These are phyloP conservation scores for Ascochyta clinopodiicola DNA, from an alignment of 2,329 filamentous ascomycete genomes.

Conservation along the genomic window DNA sequence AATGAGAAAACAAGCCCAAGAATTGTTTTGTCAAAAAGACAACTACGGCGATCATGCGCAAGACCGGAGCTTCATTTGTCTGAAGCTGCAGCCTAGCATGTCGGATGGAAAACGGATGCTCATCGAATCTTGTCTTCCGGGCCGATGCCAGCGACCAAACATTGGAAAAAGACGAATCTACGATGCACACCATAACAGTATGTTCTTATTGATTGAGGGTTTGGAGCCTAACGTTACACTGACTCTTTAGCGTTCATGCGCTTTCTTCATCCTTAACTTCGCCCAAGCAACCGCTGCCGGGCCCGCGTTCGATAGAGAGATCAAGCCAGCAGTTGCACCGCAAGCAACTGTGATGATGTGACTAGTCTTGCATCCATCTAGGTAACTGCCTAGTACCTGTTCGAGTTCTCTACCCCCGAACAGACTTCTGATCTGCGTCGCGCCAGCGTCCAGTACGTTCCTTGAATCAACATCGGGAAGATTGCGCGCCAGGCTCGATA, in stretches of 20 bases:
- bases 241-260: slow-evolving; percentile 13
- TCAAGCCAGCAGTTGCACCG: slow-evolving; percentile 27
- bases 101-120: background rate
- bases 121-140: background rate
- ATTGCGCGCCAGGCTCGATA: slow-evolving; percentile 40
- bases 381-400: slow-evolving; percentile 28
- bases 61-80: background rate
- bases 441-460: slow-evolving; percentile 51
- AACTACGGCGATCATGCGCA: background rate
- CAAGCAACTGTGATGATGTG: slow-evolving; percentile 30
- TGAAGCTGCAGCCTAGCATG: background rate
- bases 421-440: slow-evolving; percentile 50
- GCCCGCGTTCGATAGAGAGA: slow-evolving; percentile 27
- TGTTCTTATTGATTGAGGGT: too few relatives aligned
- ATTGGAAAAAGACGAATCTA: background rate
- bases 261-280: slow-evolving; percentile 25
- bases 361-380: slow-evolving; percentile 36
- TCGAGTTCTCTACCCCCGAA: slow-evolving; percentile 38
- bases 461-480: slow-evolving; percentile 46
- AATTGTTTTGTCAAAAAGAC: background rate
- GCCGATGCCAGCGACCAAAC: background rate
- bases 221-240: too few relatives aligned
- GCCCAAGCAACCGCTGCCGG: slow-evolving; percentile 23
- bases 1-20: too few relatives aligned
- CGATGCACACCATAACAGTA: too few relatives aligned